These are phyloP conservation scores for Tricladium varicosporioides DNA, from an alignment of 2,329 filamentous ascomycete species.

Conservation along the genomic window DNA sequence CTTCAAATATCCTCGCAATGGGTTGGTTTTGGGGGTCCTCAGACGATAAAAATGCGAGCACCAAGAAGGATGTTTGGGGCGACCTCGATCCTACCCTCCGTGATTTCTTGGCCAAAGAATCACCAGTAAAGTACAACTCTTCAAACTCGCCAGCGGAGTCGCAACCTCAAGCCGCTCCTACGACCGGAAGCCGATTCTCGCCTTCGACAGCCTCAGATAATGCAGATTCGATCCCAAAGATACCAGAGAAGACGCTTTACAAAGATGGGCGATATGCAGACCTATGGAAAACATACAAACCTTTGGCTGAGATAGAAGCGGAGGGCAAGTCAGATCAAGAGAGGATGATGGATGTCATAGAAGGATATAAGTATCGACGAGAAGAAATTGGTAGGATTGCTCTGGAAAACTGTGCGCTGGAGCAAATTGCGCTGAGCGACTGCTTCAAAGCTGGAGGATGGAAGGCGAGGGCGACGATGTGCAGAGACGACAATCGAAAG, in stretches of 20 bases:
- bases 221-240: slow-evolving; percentile 11
- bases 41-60: slow-evolving; percentile 13
- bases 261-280: slow-evolving; percentile 76
- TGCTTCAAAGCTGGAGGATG: slow-evolving; percentile 76
- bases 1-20: slow-evolving; percentile 23
- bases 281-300: slow-evolving; percentile 88
- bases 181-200: too few relatives aligned
- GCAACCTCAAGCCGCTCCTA: neutral
- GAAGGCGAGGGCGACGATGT: slow-evolving; percentile 73
- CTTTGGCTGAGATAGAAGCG: slow-evolving; percentile 67
- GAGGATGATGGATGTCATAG: slow-evolving; percentile 74
- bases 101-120: slow-evolving; percentile 65
- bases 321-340: slow-evolving; percentile 74
- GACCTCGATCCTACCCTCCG: slow-evolving; percentile 63
- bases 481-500: slow-evolving; percentile 69
- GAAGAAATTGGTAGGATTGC: slow-evolving; percentile 75
- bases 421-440: slow-evolving; percentile 77
- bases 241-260: slow-evolving; percentile 51
- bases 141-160: slow-evolving; percentile 20
- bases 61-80: slow-evolving; percentile 50
- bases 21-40: slow-evolving; percentile 36
- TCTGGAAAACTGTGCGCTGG: slow-evolving; percentile 88
- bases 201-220: slow-evolving; percentile 3
- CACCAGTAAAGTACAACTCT: slow-evolving; percentile 48
- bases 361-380: slow-evolving; percentile 80